These are phyloP conservation scores for Fusarium nygamai DNA, from an alignment of 2,329 filamentous ascomycete species.

Conservation along the genomic window DNA sequence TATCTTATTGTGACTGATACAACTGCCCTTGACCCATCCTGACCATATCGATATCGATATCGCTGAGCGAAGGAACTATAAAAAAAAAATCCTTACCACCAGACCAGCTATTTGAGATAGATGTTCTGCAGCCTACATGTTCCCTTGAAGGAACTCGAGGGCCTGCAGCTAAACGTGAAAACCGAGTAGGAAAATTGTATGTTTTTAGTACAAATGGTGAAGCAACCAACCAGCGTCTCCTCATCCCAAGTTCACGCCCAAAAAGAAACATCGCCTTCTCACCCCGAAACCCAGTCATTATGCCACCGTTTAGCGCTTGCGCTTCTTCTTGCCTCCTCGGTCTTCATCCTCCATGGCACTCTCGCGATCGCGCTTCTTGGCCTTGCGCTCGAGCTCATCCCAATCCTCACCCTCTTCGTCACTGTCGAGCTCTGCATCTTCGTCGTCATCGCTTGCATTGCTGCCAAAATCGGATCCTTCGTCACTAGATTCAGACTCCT, in stretches of 20 bases:
- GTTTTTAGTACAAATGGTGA: conserved; percentile 33
- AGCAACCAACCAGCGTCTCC: conserved; percentile 11
- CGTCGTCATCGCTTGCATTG: conserved; percentile 84
- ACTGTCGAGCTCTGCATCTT: conserved; percentile 69
- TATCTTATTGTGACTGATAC: conserved; percentile 26
- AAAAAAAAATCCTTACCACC: neutral
- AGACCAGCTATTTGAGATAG: conserved; percentile 4
- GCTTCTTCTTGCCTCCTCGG: conserved; percentile 71
- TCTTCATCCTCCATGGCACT: conserved; percentile 65
- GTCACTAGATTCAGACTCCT: conserved; percentile 78
- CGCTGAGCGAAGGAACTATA: conserved; percentile 1
- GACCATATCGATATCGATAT: conserved; percentile 8
- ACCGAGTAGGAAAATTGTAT: conserved; percentile 16
- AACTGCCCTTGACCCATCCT: conserved; percentile 22
- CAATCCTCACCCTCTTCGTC: conserved; percentile 88
- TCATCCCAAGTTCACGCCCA: conserved; percentile 3
- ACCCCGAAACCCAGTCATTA: neutral
- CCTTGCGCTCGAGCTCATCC: conserved; percentile 95
- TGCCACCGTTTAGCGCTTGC: conserved; percentile 46
- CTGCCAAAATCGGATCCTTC: conserved; percentile 95
- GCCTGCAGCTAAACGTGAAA: conserved; percentile 3
- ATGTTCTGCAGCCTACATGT: neutral
- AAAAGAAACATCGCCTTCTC: neutral
- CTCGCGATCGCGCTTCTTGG: conserved; percentile 84
- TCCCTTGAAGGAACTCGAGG: neutral